A percentile compares a stretch with the other conserved stretches of the same genome.
phyloP scores from a whole-genome alignment of 371 early-diverging fungal genomes.

The Apophysomyces elegans region DNA sequence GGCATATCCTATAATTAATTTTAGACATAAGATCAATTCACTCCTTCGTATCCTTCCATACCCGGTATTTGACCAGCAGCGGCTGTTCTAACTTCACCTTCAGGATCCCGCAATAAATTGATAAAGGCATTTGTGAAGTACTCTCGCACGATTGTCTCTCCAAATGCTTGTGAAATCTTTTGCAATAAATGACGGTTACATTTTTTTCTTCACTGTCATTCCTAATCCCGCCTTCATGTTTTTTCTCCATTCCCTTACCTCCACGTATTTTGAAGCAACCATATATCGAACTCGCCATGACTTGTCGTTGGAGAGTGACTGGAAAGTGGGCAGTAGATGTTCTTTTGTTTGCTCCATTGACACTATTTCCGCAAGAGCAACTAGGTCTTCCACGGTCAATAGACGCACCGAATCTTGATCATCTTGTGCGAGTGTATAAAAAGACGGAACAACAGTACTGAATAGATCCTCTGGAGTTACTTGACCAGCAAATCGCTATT shows the following conservation, averaged over 20 bases:
- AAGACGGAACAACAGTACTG: slow-evolving; percentile 78
- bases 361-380: slow-evolving; percentile 87
- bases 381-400: slow-evolving; percentile 89
- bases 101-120: slow-evolving; percentile 87
- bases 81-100: slow-evolving; percentile 97
- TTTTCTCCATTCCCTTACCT: slow-evolving; percentile 65
- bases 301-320: slow-evolving; percentile 85
- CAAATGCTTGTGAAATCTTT: slow-evolving; percentile 83
- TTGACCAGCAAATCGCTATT: slow-evolving; percentile 67
- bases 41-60: slow-evolving; percentile 23
- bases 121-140: slow-evolving; percentile 80
- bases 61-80: slow-evolving; percentile 89
- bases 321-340: slow-evolving; percentile 75
- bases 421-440: slow-evolving; percentile 80
- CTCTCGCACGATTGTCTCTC: slow-evolving; percentile 73
- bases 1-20: slow-evolving; percentile 69
- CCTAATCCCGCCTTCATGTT: slow-evolving; percentile 75
- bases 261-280: slow-evolving; percentile 96
- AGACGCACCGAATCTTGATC: slow-evolving; percentile 97
- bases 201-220: background rate
- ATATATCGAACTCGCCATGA: slow-evolving; percentile 98
- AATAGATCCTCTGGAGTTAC: slow-evolving; percentile 76
- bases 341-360: slow-evolving; percentile 76
- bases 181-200: slow-evolving; percentile 3
- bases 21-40: background rate